Evolutionary conservation across 495 filamentous ascomycete genomes (phyloP).

Genomic region (Podospora comata): DNA sequence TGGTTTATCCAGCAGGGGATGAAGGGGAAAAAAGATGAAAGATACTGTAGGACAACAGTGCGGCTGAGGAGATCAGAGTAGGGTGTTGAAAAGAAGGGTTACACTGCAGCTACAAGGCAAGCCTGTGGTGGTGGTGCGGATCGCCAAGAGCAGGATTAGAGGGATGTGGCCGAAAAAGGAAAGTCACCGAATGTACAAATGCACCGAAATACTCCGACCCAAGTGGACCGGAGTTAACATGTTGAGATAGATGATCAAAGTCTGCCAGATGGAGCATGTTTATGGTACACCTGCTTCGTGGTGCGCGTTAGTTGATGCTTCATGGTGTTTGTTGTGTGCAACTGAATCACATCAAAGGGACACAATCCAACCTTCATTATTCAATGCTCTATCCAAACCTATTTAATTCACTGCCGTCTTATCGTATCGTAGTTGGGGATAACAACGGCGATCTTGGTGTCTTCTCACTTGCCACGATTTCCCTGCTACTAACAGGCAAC

Average conservation of each 20-base stretch:
- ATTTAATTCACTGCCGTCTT: background rate
- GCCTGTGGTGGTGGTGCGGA: background rate
- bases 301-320: too few relatives aligned
- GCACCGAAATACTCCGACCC: constrained; percentile 1
- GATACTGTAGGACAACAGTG: background rate
- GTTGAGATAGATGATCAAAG: background rate
- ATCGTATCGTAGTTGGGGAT: background rate
- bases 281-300: too few relatives aligned
- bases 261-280: too few relatives aligned
- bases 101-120: background rate
- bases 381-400: background rate
- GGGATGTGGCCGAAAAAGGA: background rate
- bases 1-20: background rate
- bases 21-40: background rate
- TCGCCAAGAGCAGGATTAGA: background rate
- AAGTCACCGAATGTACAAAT: background rate
- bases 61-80: background rate
- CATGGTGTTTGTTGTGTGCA: too few relatives aligned
- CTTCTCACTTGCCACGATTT: constrained; percentile 13
- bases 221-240: background rate
- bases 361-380: background rate
- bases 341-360: background rate
- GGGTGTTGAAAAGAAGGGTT: background rate
- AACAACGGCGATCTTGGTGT: constrained; percentile 5
- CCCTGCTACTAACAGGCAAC: constrained; percentile 20